Evolutionary conservation across 1,284 basidiomycete genomes (phyloP).

Genomic region (Bondarzewia mesenterica): DNA sequence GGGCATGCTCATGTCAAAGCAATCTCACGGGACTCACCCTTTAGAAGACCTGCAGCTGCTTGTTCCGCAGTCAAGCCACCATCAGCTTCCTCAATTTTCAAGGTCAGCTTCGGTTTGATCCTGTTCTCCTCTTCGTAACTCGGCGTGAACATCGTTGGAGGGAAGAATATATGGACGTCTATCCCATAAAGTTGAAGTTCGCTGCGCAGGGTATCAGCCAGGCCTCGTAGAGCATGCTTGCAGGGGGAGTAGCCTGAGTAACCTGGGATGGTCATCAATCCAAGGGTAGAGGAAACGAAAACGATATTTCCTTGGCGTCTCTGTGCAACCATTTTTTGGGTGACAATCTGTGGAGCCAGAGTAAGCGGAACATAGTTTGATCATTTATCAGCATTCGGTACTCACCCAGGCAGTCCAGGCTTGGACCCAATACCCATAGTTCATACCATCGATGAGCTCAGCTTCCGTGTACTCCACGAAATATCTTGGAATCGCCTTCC

Average conservation of each 20-base stretch:
- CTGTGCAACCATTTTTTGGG: constrained; percentile 3
- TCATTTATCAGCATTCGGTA: background rate
- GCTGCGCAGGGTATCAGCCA: constrained; percentile 3
- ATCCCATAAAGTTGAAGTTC: constrained; percentile 4
- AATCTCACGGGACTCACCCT: background rate
- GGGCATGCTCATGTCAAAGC: background rate
- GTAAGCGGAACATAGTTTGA: too few relatives aligned
- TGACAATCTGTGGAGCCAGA: background rate
- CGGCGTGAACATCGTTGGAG: constrained; percentile 3
- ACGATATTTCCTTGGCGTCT: constrained; percentile 2
- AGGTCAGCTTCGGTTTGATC: constrained; percentile 1
- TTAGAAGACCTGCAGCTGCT: constrained; percentile 1
- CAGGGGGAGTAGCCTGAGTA: constrained; percentile 1
- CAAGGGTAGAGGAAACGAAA: constrained; percentile 5
- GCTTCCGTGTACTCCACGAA: constrained; percentile 4
- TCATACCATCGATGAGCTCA: constrained; percentile 2
- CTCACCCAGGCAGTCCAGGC: constrained; percentile 3
- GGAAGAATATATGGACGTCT: constrained; percentile 6
- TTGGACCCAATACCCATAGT: constrained; percentile 3
- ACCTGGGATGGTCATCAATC: constrained; percentile 5
- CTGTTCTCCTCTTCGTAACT: constrained; percentile 4
- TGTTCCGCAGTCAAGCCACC: constrained; percentile 1
- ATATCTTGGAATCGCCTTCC: constrained; percentile 1
- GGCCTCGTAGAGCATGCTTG: constrained; percentile 5
- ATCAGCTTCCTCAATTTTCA: constrained; percentile 2